Evolutionary conservation across 2,329 filamentous ascomycete species (phyloP).

Genomic region (Fusarium sterilihyphosum): DNA sequence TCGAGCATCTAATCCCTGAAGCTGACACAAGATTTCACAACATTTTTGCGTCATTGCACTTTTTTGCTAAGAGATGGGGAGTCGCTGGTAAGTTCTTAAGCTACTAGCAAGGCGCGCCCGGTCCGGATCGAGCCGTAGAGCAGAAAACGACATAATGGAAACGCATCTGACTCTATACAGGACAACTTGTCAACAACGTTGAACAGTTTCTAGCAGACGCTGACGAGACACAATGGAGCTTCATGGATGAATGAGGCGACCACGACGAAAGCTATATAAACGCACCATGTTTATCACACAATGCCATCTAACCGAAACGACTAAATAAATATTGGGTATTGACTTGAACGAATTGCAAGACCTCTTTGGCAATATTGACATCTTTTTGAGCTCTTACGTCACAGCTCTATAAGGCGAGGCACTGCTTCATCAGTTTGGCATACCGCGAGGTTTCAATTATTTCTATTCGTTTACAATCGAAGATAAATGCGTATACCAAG

Average conservation of each 20-base stretch:
- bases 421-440: neutral
- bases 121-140: constrained; percentile 1
- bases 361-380: neutral
- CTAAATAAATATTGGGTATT: neutral
- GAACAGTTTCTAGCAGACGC: constrained; percentile 42
- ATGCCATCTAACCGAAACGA: neutral
- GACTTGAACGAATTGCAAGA: neutral
- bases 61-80: constrained; percentile 49
- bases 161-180: constrained; percentile 31
- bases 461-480: constrained; percentile 12
- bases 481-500: neutral
- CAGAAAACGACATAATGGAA: neutral
- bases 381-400: neutral
- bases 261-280: neutral
- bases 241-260: constrained; percentile 34
- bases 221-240: constrained; percentile 39
- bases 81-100: constrained; percentile 44
- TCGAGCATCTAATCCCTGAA: constrained; percentile 48
- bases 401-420: neutral
- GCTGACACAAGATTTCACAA: constrained; percentile 47
- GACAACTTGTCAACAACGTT: constrained; percentile 43
- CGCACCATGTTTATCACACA: neutral
- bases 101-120: constrained; percentile 5
- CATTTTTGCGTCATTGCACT: constrained; percentile 48
- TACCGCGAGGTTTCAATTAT: neutral